phyloP scores from a whole-genome alignment of 2,329 filamentous ascomycete species.

The Aspergillus uvarum region DNA sequence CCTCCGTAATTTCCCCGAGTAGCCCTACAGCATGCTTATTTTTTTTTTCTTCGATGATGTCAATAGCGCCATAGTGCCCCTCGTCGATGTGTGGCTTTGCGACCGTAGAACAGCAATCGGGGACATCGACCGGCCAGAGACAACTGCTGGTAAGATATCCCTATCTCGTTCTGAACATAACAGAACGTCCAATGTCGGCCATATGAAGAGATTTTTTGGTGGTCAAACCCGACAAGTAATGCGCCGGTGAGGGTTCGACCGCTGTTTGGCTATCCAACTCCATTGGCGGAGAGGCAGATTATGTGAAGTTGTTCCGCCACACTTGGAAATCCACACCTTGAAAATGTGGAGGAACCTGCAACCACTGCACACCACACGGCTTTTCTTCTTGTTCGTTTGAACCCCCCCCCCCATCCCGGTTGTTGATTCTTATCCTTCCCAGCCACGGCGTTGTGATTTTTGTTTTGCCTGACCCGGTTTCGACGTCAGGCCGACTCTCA shows the following conservation, averaged over 20 bases:
- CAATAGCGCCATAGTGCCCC: background rate
- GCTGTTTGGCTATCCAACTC: slow-evolving; percentile 18
- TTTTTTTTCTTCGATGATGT: background rate
- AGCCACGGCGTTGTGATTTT: slow-evolving; percentile 3
- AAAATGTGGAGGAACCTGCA: slow-evolving; percentile 34
- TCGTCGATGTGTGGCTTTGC: background rate
- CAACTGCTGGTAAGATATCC: background rate
- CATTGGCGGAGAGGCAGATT: slow-evolving; percentile 18
- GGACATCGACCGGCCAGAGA: background rate
- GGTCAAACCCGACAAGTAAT: background rate
- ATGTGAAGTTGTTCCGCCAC: slow-evolving; percentile 27
- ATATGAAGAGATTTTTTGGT: background rate
- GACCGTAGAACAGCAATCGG: background rate
- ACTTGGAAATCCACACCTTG: slow-evolving; percentile 27
- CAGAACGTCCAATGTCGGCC: background rate
- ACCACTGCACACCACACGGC: background rate
- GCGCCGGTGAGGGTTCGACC: slow-evolving; percentile 7
- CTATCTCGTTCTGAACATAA: background rate
- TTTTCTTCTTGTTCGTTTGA: background rate
- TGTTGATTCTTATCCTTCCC: background rate
- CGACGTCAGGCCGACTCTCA: slow-evolving; percentile 5
- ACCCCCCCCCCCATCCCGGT: background rate
- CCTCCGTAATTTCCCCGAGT: background rate
- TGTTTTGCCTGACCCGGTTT: background rate
- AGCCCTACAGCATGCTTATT: background rate